phyloP scores from a whole-genome alignment of 192 early-diverging fungal species.

The Linnemannia hyalina region DNA sequence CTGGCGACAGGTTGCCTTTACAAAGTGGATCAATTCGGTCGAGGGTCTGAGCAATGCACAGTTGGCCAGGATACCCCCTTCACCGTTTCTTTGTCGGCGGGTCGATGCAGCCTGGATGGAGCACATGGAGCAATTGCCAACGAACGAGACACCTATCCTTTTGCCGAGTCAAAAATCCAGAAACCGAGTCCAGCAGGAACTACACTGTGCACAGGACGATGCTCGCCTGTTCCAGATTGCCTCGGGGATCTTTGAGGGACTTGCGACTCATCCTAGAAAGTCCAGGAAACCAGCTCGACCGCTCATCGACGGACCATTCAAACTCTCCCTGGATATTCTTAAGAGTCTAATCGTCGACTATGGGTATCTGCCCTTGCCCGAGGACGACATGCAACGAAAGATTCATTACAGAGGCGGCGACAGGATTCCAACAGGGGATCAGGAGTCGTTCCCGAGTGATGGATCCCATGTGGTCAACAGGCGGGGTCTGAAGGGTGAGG shows the following conservation, averaged over 20 bases:
- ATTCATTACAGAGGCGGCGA: slow-evolving; percentile 32
- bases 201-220: slow-evolving; percentile 28
- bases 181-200: background rate
- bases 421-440: slow-evolving; percentile 14
- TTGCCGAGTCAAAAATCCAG: background rate
- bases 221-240: slow-evolving; percentile 48
- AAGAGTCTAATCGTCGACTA: slow-evolving; percentile 29
- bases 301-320: slow-evolving; percentile 32
- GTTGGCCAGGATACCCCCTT: slow-evolving; percentile 15
- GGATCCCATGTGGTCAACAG: slow-evolving; percentile 32
- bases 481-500: slow-evolving; percentile 20
- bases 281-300: background rate
- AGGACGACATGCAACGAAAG: slow-evolving; percentile 39
- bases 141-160: background rate
- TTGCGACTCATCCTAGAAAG: slow-evolving; percentile 35
- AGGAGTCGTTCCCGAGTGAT: slow-evolving; percentile 36
- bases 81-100: slow-evolving; percentile 29
- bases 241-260: slow-evolving; percentile 37
- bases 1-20: slow-evolving; percentile 38
- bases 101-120: slow-evolving; percentile 35
- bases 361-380: slow-evolving; percentile 51
- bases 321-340: slow-evolving; percentile 2
- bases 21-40: slow-evolving; percentile 1
- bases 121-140: slow-evolving; percentile 15
- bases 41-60: background rate